These are phyloP conservation scores for Salix caprea DNA, from an alignment of 345 rosid genomes.

Conservation along the genomic window DNA sequence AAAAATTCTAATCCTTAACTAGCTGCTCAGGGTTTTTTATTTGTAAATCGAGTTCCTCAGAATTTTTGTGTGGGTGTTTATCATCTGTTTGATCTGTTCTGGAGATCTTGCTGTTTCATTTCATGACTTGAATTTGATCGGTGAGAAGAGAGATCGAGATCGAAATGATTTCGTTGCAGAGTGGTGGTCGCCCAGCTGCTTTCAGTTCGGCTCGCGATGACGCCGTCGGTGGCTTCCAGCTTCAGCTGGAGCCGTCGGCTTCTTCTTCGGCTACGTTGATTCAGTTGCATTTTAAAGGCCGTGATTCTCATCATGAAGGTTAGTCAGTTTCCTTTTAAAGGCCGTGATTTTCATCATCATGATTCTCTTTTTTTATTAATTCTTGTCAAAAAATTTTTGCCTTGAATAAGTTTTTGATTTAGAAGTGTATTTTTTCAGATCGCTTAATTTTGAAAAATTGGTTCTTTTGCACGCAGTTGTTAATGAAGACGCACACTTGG, in stretches of 20 bases:
- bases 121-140: conserved; percentile 18
- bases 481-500: conserved; percentile 67
- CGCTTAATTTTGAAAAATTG: neutral
- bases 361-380: neutral
- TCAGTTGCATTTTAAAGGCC: neutral
- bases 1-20: neutral
- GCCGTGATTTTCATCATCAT: neutral
- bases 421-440: conserved; percentile 9
- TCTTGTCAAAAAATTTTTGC: neutral
- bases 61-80: neutral
- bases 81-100: conserved; percentile 20
- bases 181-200: conserved; percentile 36
- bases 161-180: conserved; percentile 56
- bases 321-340: conserved; percentile 10
- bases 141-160: neutral
- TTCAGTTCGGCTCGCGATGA: conserved; percentile 43
- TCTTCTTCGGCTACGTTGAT: conserved; percentile 39
- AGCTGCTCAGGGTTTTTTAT: conserved; percentile 11
- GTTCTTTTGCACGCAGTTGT: neutral
- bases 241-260: conserved; percentile 46
- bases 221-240: conserved; percentile 24
- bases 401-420: neutral
- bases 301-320: neutral
- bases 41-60: neutral
- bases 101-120: conserved; percentile 7